These are phyloP conservation scores for Trypanosomatidae sp. DNA, from an alignment of 208 protist species.

Conservation along the genomic window DNA sequence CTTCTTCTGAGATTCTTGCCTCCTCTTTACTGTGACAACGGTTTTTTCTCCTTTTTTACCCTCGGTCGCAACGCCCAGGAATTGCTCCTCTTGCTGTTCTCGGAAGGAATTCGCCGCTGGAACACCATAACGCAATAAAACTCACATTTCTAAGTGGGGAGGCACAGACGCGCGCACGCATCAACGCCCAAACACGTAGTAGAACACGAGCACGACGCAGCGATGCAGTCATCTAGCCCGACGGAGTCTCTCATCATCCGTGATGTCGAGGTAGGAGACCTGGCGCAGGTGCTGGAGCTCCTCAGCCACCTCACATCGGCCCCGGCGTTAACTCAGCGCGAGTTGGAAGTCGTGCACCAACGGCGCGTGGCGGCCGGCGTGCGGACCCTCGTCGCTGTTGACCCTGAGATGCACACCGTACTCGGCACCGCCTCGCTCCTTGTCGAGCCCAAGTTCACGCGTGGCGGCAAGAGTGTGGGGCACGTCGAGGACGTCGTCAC, in stretches of 20 bases:
- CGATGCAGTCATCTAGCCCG: too few species aligned
- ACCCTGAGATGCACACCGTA: conserved; percentile 31
- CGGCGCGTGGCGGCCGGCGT: conserved; percentile 27
- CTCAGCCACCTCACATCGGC: conserved; percentile 30
- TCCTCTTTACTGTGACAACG: too few species aligned
- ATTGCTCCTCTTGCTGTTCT: too few species aligned
- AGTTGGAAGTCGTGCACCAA: conserved; percentile 21
- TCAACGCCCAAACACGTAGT: too few species aligned
- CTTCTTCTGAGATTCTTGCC: too few species aligned
- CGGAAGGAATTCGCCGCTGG: too few species aligned
- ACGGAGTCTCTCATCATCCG: conserved; percentile 28
- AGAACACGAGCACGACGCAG: too few species aligned
- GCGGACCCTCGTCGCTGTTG: conserved; percentile 56
- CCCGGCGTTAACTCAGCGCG: conserved; percentile 15
- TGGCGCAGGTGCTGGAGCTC: conserved; percentile 23
- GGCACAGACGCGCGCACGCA: too few species aligned
- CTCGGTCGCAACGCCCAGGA: too few species aligned
- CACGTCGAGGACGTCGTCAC: conserved; percentile 90
- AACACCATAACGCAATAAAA: too few species aligned
- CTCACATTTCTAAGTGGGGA: too few species aligned
- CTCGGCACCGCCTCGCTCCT: conserved; percentile 77
- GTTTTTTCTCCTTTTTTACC: too few species aligned
- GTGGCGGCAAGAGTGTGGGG: conserved; percentile 62
- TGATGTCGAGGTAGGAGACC: conserved; percentile 21
- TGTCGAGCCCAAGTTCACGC: conserved; percentile 80